phyloP scores from a whole-genome alignment of 108 stramenopile genomes.

The Cyclotella distinguenda region DNA sequence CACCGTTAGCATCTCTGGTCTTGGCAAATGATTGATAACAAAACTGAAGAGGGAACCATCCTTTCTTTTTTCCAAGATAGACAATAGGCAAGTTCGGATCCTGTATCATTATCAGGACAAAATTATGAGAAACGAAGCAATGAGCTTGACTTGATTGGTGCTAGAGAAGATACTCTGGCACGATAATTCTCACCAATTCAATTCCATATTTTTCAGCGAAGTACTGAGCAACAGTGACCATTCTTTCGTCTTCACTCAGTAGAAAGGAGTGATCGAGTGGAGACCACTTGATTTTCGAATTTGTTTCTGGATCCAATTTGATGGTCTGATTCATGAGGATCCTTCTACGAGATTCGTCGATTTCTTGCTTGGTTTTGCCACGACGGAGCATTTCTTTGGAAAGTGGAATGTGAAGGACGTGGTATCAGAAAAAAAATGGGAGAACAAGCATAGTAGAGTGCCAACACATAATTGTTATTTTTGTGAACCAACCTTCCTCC shows the following conservation, averaged over 20 bases:
- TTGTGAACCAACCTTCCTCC: slow-evolving; percentile 8
- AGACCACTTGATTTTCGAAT: slow-evolving; percentile 5
- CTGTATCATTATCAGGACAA: background rate
- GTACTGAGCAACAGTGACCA: slow-evolving; percentile 12
- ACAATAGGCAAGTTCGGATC: slow-evolving; percentile 39
- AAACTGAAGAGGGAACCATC: slow-evolving; percentile 44
- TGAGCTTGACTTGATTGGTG: background rate
- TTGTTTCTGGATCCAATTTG: background rate
- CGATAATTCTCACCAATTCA: background rate
- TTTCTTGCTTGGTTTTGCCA: slow-evolving; percentile 6
- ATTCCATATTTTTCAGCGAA: slow-evolving; percentile 11
- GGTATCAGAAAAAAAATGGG: background rate
- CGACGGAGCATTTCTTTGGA: background rate
- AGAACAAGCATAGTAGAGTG: background rate
- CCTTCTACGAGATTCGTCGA: slow-evolving; percentile 9
- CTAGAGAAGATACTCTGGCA: background rate
- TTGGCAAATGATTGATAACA: slow-evolving; percentile 33
- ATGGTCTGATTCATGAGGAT: slow-evolving; percentile 6
- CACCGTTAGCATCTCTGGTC: slow-evolving; percentile 26
- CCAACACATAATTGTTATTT: background rate
- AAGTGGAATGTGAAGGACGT: background rate
- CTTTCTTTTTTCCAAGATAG: slow-evolving; percentile 13
- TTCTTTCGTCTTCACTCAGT: background rate
- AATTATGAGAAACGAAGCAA: background rate
- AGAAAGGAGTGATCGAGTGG: slow-evolving; percentile 9